A percentile compares a stretch with the other conserved stretches of the same genome.
phyloP scores from a whole-genome alignment of 202 grass and related monocot species.

The Dendrocalamus latiflorus region DNA sequence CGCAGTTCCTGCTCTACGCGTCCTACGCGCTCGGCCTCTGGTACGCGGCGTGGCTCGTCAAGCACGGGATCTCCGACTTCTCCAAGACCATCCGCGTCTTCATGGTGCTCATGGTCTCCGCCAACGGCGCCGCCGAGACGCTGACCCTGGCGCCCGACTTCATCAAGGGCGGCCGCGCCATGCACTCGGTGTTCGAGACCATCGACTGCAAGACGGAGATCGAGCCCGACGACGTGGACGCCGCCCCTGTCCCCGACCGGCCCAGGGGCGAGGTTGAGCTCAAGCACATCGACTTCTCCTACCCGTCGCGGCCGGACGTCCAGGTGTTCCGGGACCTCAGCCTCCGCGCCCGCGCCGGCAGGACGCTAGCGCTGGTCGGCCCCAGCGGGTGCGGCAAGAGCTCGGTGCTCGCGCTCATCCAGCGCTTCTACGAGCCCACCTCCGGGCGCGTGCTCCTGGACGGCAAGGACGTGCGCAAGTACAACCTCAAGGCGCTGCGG shows the following conservation, averaged over 20 bases:
- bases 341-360: constrained; percentile 72
- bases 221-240: constrained; percentile 76
- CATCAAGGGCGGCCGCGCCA: constrained; percentile 81
- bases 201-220: constrained; percentile 78
- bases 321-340: constrained; percentile 74
- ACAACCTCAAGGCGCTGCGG: constrained; percentile 72
- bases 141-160: constrained; percentile 94
- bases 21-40: constrained; percentile 94
- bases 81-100: constrained; percentile 92
- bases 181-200: constrained; percentile 87
- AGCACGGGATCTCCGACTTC: constrained; percentile 92
- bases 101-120: constrained; percentile 99
- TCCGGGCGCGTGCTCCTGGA: constrained; percentile 84
- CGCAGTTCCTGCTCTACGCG: constrained; percentile 89
- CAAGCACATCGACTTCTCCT: constrained; percentile 76
- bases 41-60: constrained; percentile 93
- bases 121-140: constrained; percentile 92
- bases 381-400: constrained; percentile 96
- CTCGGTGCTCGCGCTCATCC: constrained; percentile 72
- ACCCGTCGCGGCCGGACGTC: constrained; percentile 77
- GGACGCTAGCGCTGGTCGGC: constrained; percentile 87
- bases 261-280: constrained; percentile 78
- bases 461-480: constrained; percentile 82
- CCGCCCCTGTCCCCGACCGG: constrained; percentile 50
- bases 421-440: constrained; percentile 81